Evolutionary conservation across 139 green algal species (phyloP).

Genomic region (Chlamydomonas asymmetrica): DNA sequence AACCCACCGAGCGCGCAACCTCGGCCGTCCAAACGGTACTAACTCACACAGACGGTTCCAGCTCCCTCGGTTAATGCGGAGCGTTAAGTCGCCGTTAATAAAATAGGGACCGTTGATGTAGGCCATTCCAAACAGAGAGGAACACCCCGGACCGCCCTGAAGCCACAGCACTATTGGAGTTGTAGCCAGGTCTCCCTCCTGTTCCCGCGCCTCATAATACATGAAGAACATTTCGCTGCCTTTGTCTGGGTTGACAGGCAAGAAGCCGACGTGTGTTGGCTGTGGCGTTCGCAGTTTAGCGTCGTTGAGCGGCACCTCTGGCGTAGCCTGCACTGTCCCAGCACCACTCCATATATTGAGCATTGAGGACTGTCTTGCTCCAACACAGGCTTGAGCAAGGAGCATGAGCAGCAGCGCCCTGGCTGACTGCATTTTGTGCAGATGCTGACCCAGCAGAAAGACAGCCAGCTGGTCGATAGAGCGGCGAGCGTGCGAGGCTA

Average conservation of each 20-base stretch:
- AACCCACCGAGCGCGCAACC: background rate
- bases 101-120: slow-evolving; percentile 62
- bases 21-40: background rate
- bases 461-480: too few species aligned
- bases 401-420: too few species aligned
- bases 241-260: slow-evolving; percentile 16
- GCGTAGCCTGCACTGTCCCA: too few species aligned
- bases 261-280: slow-evolving; percentile 24
- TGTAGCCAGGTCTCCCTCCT: slow-evolving; percentile 11
- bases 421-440: too few species aligned
- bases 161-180: slow-evolving; percentile 58
- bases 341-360: too few species aligned
- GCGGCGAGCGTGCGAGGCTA: too few species aligned
- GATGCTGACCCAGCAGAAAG: too few species aligned
- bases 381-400: too few species aligned
- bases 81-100: slow-evolving; percentile 39
- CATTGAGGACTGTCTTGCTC: too few species aligned
- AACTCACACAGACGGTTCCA: slow-evolving; percentile 42
- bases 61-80: slow-evolving; percentile 37
- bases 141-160: slow-evolving; percentile 57
- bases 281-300: background rate
- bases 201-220: slow-evolving; percentile 56
- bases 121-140: slow-evolving; percentile 55
- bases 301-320: too few species aligned
- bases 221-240: slow-evolving; percentile 43